A percentile compares a stretch with the other conserved stretches of the same genome.
These are phyloP conservation scores for Batkoa obscura DNA, from an alignment of 371 early-diverging fungal species.

Conservation along the genomic window DNA sequence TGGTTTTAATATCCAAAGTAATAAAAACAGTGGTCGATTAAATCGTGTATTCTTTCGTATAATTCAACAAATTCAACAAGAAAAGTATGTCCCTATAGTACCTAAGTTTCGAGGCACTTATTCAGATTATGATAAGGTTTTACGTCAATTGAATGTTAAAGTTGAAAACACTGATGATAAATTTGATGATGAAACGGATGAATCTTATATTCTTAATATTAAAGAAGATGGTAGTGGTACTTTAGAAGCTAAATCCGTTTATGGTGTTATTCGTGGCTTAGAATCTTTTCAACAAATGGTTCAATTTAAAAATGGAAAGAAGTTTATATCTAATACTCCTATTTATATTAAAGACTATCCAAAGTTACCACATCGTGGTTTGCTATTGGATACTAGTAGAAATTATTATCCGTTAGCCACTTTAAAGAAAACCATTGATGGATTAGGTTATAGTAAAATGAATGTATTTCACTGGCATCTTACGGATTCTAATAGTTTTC, in stretches of 20 bases:
- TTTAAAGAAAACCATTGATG: conserved; percentile 37
- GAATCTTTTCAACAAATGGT: conserved; percentile 56
- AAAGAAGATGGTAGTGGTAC: neutral
- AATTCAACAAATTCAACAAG: neutral
- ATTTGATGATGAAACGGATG: neutral
- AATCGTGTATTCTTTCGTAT: neutral
- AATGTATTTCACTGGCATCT: conserved; percentile 76
- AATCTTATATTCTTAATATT: neutral
- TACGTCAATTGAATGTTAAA: neutral
- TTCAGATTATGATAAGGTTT: neutral
- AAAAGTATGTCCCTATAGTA: neutral
- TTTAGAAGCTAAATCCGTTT: conserved; percentile 12
- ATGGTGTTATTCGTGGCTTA: conserved; percentile 54
- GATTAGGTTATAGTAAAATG: conserved; percentile 56
- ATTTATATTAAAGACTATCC: conserved; percentile 47
- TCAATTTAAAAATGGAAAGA: conserved; percentile 10
- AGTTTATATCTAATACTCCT: conserved; percentile 24
- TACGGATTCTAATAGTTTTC: conserved; percentile 57
- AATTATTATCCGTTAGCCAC: conserved; percentile 44
- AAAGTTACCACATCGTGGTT: conserved; percentile 43
- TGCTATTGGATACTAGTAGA: conserved; percentile 52
- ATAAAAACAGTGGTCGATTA: neutral
- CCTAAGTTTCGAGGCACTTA: neutral
- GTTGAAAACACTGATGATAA: neutral
- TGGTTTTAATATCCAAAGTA: neutral